Base-by-base conservation (phyloP, 257 asterid species). In the Nicotiana benthamiana region DNA sequence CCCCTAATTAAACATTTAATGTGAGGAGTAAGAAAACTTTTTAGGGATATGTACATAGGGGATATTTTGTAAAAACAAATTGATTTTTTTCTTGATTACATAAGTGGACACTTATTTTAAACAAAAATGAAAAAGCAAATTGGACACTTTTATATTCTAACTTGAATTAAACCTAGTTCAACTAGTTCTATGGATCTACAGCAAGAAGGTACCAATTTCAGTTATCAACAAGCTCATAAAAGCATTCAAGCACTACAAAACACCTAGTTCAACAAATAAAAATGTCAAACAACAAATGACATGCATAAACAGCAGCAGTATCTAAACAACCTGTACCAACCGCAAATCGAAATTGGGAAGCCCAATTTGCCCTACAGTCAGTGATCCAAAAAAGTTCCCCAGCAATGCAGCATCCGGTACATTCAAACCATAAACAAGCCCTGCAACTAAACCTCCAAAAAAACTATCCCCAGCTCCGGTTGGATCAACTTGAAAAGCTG, bases 381-480 rank as follows among this genome's bases (percentile, higher is more conserved):
- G 89, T 2, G 97, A 91, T 5, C 99, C 99, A 27, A 95, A 95
- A 24, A 90, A 90, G 87, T 95, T 95, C 16, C 99, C 99, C 87
- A 95, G 70, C 88, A 91, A 86, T 62, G 97, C 99, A 46, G 98
- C 96, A 82, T 93, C 99, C 24, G 93, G 91, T 79, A 92, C 92
- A 3, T 91, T 53, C 88, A 93, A 81, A 36, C 97, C 99, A 53
- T 88, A 89, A 22, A 84, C 88, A 43, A 94, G 86, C 66, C 99
- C 99, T 3, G 87, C 92, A 11, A 93, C 98, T 67, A 95, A 87
- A 15, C 99, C 99, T 6, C 97, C 99, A 30, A 95, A 88, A 32
- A 93, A 95, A 79, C 99, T 92, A 86, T 95, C 99, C 52, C 99
- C 98, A 15, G 99, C 98, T 2, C 99, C 99, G 0, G 99, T 95